Percentiles rank a stretch among this genome's conserved stretches.
Conservation (phyloP, 2,329 filamentous ascomycete genomes). For the Calonectria ilicicola region DNA sequence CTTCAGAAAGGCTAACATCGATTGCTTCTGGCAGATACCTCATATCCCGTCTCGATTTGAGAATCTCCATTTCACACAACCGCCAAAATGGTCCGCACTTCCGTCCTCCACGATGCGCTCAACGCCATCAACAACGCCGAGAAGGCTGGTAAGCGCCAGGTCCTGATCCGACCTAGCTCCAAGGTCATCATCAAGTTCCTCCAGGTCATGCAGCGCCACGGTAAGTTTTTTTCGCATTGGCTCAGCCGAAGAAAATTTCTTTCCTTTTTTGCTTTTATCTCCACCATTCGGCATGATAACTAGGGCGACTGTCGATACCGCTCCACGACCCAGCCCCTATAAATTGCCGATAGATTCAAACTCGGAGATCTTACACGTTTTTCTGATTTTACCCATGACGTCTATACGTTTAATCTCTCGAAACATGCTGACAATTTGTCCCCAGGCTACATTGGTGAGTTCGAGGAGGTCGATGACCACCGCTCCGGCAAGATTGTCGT, state of each 20-base stretch:
- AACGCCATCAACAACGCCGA: constrained; percentile 99
- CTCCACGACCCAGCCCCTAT: constrained; percentile 98
- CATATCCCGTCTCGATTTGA: constrained; percentile 76
- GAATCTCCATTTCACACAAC: constrained; percentile 75
- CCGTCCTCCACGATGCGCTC: constrained; percentile 99
- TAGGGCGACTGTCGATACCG: constrained; percentile 88
- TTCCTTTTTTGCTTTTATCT: constrained; percentile 8
- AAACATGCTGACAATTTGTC: constrained; percentile 78
- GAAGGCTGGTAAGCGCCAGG: constrained; percentile 99
- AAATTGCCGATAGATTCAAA: constrained; percentile 98
- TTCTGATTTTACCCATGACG: constrained; percentile 76
- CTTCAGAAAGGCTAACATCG: constrained; percentile 69
- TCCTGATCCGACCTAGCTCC: constrained; percentile 96
- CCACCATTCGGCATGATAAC: constrained; percentile 96
- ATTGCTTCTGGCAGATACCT: constrained; percentile 69
- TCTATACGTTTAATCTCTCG: constrained; percentile 92
- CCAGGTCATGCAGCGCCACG: constrained; percentile 98
- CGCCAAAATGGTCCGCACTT: constrained; percentile 98
- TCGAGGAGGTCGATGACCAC: constrained; percentile 99
- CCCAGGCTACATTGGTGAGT: constrained; percentile 97
- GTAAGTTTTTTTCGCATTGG: constrained; percentile 72
- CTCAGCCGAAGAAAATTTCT: not conserved
- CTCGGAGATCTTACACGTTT: constrained; percentile 97
- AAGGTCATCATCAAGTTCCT: constrained; percentile 99
- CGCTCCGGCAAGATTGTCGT: constrained; percentile 99